Evolutionary conservation across 164 flowering plant species (phyloP), one percentile per base, ranked within the genome.

Genomic region (Nymphaea colorata): DNA sequence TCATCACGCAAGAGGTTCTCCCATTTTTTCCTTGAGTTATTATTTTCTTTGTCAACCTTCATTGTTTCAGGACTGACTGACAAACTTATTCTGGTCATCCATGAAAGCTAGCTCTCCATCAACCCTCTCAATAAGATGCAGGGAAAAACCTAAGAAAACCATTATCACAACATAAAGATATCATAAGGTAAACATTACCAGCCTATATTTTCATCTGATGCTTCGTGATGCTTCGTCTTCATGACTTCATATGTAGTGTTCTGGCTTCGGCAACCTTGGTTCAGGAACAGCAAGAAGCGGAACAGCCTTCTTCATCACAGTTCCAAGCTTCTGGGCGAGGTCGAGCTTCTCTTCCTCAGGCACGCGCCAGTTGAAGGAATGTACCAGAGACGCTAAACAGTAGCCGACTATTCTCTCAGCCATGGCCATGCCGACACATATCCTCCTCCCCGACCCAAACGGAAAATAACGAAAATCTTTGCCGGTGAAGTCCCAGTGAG

Each of bases 401-500:
- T 64, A 72, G 59, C 10, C 60, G 4, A 75, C 0, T 82, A 75
- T 81, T 66, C 66, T 79, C 72, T 80, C 79, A 0, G 79, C 89
- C 43, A 87, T 5, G 0, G 79, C 66, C 17, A 81, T 41, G 12
- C 89, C 92, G 0, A 81, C 70, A 65, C 90, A 85, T 0, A 78
- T 69, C 68, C 90, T 82, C 59, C 88, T 69, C 41, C 88, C 87
- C 0, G 84, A 81, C 4, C 89, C 86, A 62, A 85, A 87, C 0
- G 88, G 87, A 44, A 85, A 64, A 62, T 76, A 85, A 18, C 65
- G 60, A 42, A 80, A 76, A 68, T 60, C 0, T 71, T 69, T 5
- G 79, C 81, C 0, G 8, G 64, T 47, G 55, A 47, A 41, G 12
- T 74, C 79, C n/a, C 61, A 61, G 16, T 42, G 15, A 3, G 44